Base-by-base conservation (phyloP, 352 stramenopile genomes). In the Phytopythium helicoides region DNA sequence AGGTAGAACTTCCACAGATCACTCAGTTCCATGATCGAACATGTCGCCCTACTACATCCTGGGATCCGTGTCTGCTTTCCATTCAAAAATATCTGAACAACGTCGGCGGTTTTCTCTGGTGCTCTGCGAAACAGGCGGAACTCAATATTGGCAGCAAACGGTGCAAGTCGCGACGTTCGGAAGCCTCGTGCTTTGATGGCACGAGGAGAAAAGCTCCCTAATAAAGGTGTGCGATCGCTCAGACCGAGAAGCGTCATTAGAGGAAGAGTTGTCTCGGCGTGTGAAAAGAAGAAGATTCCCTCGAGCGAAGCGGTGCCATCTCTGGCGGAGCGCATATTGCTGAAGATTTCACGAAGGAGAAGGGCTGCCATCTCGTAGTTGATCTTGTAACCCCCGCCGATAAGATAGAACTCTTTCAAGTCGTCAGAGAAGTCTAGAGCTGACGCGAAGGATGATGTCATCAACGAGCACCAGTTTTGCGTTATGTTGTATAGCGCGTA, bases 201-300 rank as follows among this genome's bases (percentile, higher is more conserved):
- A 11, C 47, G 35, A 1, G 52, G n/a, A 0, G 64, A 64, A 31
- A 62, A 67, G 21, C 64, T 63, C 12, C 70, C 68, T 12, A 63
- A 14, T 6, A 82, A 52, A 34, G 47, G 47, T 3, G 64, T 56
- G 6, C 57, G 64, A 42, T 71, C 54, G 14, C 67, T 63, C 7
- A 78, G 66, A 3, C 75, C 75, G 35, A 86, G 47, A 22, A 86
- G 51, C 14, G 70, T 81, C 61, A 81, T 62, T 31, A 86, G 54
- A 1, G 75, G 75, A 6, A 86, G 57, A 14, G 70, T 72, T 7
- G 75, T 86, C 53, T 86, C 75, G 14, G 75, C 75, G 50, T 86
- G 75, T 0, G 72, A 72, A 28, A 86, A 83, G 48, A 62, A 68
- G 40, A 86, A 81, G 31, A 64, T 68, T 1, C 72, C 75, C 19